Percentiles rank a stretch among this genome's conserved stretches.
Evolutionary conservation across 176 grass and related monocot species (phyloP).

Genomic region (Eleusine coracana): DNA sequence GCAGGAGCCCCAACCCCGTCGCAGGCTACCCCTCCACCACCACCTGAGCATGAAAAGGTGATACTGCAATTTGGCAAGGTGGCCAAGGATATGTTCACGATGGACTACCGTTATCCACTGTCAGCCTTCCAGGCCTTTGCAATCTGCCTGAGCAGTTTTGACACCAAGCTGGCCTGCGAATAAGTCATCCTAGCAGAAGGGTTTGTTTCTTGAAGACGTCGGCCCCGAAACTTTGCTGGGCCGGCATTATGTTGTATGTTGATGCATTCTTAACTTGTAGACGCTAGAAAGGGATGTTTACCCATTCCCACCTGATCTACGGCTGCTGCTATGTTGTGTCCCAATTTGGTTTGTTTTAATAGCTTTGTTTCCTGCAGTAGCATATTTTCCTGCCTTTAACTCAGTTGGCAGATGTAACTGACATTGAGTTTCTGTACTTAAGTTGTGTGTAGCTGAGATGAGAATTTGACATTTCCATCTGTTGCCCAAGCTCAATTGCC

Average conservation of each 20-base stretch:
- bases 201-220: conserved; percentile 6
- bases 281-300: conserved; percentile 40
- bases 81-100: conserved; percentile 82
- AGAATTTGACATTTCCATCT: conserved; percentile 25
- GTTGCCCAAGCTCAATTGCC: neutral
- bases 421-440: conserved; percentile 10
- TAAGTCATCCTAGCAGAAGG: conserved; percentile 19
- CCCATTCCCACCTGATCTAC: conserved; percentile 36
- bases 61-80: conserved; percentile 85
- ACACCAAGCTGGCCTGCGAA: conserved; percentile 85
- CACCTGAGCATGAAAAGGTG: conserved; percentile 64
- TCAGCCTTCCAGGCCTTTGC: conserved; percentile 85
- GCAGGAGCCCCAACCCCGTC: conserved; percentile 40
- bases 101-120: conserved; percentile 78
- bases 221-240: conserved; percentile 39
- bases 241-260: conserved; percentile 44
- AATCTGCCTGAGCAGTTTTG: conserved; percentile 84
- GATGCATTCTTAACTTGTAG: conserved; percentile 50
- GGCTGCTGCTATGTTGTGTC: conserved; percentile 29
- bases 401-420: conserved; percentile 41
- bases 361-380: conserved; percentile 40
- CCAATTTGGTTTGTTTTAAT: neutral
- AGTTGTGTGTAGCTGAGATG: conserved; percentile 23
- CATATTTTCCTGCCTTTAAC: conserved; percentile 38
- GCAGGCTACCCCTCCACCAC: conserved; percentile 34